Base-by-base conservation (phyloP, 169 alveolate species). In the Eimeria falciformis region DNA sequence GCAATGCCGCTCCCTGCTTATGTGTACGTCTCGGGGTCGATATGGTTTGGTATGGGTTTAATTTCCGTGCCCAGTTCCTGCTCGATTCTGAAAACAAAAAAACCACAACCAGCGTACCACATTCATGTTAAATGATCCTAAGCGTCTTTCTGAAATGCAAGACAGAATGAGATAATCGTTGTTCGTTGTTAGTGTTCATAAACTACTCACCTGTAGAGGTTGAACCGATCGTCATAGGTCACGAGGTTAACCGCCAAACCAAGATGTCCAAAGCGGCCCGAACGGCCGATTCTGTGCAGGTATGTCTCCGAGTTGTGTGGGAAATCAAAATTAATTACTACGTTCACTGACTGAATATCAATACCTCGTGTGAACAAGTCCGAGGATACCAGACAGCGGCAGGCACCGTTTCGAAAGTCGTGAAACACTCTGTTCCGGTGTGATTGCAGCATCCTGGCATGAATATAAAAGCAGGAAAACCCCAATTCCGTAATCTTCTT, bases 401-500 rank as follows among this genome's bases (percentile, higher is more conserved):
- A 98, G 21, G 99, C 99, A 47, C 99, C 99, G 92, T 97, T 97
- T 77, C 99, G 96, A 96, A 99, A 99, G 95, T 98, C 99, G 88
- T 99, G 99, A 95, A 99, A 98, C 66, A 99, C 99, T 50, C 99
- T 96, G 92, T 97, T 98, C 94, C 99, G 96, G 95, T 98, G 99
- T 18, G 97, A 94, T 95, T 98, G 99, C 83, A 97, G 94, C 99
- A 98, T 99, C 96, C 98, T 98, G 18, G 99, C 99, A 95, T 99
- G 99, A 78, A 98, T 98, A 95, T 97, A 99, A 96, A 98, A 99
- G 95, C 99, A 99, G 43, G 99, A 97, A 94, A 98, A 98, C 25
- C 99, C 99, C 93, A 98, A 96, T 94, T 99, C 99, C 12, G 99
- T 98, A 89, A 99, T 99, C 97, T 99, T 99, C 97, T 99, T 98